Evolutionary conservation across 2,329 filamentous ascomycete species (phyloP), one percentile per base, ranked within the genome.

Genomic region (Xylaria sp.): DNA sequence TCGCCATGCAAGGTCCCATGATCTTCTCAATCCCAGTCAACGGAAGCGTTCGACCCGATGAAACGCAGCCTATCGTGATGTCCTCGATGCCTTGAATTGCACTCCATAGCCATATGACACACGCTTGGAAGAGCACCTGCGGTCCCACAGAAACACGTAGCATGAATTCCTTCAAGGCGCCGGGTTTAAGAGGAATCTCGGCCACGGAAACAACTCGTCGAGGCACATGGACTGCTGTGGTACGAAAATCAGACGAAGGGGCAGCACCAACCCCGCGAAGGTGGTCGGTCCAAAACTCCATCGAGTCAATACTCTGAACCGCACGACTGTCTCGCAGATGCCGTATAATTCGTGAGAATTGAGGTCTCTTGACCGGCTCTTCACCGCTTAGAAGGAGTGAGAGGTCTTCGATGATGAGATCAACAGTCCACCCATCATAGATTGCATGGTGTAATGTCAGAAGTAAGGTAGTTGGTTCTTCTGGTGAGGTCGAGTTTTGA

Each of bases 371-470:
- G 0, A 65, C 44, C 1, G 75, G 63, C 3, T 54, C 11, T 1
- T 62, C 56, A 7, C 71, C 69, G 34, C 55, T 54, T 0, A 89
- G 67, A 1, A 88, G 65, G 0, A 67, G 68, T 3, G 81, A 78
- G 3, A 96, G 75, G 70, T 96, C 91, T 30, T 80, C 76, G 11
- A 90, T 67, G 0, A 95, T 73, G 35, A 93, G 77, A 55, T 96
- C 89, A 69, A 92, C 81, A 0, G 91, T 92, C 92, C 92, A 97
- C n/a, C 92, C 92, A 72, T 97, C 92, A 69, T 96, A 97, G 0
- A 95, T 72, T 0, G 90, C 86, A 73, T 97, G 92, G 70, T 96
- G 92, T 0, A 95, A 77, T 10, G 66, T 87, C 79, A 50, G 90
- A 56, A 9, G 83, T 73, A 60, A 71, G 71, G 3, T 76, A 66